Conservation (phyloP, 2,329 filamentous ascomycete species). For the Thielaviopsis musarum region DNA sequence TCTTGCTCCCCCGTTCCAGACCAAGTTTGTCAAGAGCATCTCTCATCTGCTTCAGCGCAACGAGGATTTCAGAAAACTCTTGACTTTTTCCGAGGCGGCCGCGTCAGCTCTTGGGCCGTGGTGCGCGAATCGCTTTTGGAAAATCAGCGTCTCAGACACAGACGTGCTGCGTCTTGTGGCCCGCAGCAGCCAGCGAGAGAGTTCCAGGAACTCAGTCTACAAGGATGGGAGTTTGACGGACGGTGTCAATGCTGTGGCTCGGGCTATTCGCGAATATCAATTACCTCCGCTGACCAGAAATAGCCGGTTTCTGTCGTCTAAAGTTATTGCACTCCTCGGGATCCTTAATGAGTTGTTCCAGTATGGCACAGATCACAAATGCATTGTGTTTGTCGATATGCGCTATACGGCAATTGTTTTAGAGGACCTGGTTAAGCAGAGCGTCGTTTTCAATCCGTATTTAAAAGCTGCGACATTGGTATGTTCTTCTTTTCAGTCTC, state of each 20-base stretch:
- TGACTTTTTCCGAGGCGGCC: conserved; percentile 41
- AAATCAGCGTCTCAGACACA: conserved; percentile 46
- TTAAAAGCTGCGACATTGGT: conserved; percentile 49
- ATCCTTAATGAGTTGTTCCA: conserved; percentile 49
- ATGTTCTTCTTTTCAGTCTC: conserved; percentile 14
- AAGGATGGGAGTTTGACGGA: not conserved
- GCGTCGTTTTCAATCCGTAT: conserved; percentile 36
- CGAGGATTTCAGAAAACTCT: conserved; percentile 34
- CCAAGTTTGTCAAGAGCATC: conserved; percentile 45
- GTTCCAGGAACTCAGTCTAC: not conserved
- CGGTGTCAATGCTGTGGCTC: not conserved
- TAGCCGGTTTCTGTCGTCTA: conserved; percentile 43
- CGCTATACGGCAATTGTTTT: conserved; percentile 63
- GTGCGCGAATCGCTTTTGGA: conserved; percentile 74
- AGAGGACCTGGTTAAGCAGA: conserved; percentile 44
- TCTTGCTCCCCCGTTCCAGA: conserved; percentile 38
- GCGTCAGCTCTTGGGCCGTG: conserved; percentile 59
- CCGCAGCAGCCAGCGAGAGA: conserved; percentile 21
- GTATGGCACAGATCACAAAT: conserved; percentile 39
- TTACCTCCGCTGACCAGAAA: not conserved
- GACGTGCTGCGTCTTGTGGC: conserved; percentile 44
- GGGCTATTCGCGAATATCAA: not conserved
- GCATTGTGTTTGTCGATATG: conserved; percentile 76
- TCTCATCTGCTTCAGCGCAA: conserved; percentile 26
- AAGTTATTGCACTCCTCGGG: conserved; percentile 46